Conservation (phyloP, 768 basidiomycete species). For the Lactarius hatsudake region DNA sequence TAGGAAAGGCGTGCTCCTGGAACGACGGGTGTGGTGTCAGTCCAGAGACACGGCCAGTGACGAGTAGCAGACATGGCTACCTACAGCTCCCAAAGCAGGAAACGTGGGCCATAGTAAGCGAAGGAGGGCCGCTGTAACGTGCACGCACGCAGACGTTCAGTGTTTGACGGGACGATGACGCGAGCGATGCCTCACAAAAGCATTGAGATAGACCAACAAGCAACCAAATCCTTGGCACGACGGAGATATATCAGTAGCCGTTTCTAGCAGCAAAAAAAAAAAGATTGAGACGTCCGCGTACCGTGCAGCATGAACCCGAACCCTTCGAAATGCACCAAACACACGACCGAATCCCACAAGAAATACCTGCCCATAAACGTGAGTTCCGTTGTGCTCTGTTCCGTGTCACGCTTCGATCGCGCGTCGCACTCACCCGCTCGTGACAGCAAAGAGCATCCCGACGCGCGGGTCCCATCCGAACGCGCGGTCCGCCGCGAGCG, state of each 20-base stretch:
- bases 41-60: not conserved
- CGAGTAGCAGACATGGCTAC: conserved; percentile 28
- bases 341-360: conserved; percentile 79
- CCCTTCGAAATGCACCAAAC: conserved; percentile 63
- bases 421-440: conserved; percentile 54
- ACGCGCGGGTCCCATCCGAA: conserved; percentile 69
- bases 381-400: not conserved
- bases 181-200: conserved; percentile 54
- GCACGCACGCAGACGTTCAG: not conserved
- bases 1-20: conserved; percentile 79
- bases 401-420: not conserved
- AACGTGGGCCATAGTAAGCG: conserved; percentile 74
- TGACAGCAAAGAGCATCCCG: conserved; percentile 62
- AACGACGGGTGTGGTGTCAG: not conserved
- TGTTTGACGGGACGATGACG: not conserved
- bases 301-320: conserved; percentile 80
- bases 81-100: conserved; percentile 79
- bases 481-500: conserved; percentile 56
- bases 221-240: conserved; percentile 52
- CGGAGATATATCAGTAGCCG: not conserved
- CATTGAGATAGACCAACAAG: conserved; percentile 58
- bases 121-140: conserved; percentile 56
- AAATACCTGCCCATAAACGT: conserved; percentile 53
- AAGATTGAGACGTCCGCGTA: conserved; percentile 28
- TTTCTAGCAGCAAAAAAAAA: not conserved